Base-by-base conservation (phyloP, 768 basidiomycete species). In the Boletus insuetus region DNA sequence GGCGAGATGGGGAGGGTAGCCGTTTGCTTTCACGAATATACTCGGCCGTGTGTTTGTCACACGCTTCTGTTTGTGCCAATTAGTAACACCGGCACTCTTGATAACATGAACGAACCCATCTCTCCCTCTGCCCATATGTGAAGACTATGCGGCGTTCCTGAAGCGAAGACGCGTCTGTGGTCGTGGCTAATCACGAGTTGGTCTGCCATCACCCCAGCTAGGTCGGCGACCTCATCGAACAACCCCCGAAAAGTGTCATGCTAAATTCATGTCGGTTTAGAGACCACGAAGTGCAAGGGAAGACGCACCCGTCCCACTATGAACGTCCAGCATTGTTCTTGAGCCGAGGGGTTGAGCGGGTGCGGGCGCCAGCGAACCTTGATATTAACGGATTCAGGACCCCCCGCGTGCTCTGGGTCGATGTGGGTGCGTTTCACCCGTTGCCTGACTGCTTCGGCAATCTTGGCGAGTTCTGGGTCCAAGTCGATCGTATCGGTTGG, bases 81-180 rank as follows among this genome's bases (percentile, higher is more conserved):
- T 14, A 55, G 66, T 20, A 44, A 49, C 20, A n/a, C 43, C 19
- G 37, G 50, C 31, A 32, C 29, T 24, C 44, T 35, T 29, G n/a
- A 3, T 37, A 43, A 43, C 38, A 20, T 13, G 31, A 29, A 73
- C 79, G 34, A 42, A 89, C 89, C 81, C 22, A 92, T 72, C 40
- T 85, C 82, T 29, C 82, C 86, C 54, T 86, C 80, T 4, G 76
- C 78, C 84, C 87, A 89, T 16, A 91, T 80, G 14, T 76, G 77
- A 43, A 92, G 75, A 17, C 80, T 79, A 35, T 80, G 74, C 0
- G 90, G 89, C 1, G 85, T 86, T 4, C 84, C 82, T 14, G 86
- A 88, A 12, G 86, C 75, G 63, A 84, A 91, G 40, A 93, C 74
- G 3, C 82, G 85, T 50, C 78, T 82, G 38, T 82, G 78, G 29